Base-by-base conservation (phyloP, 2,329 filamentous ascomycete species). In the Davidsoniella eucalypti region DNA sequence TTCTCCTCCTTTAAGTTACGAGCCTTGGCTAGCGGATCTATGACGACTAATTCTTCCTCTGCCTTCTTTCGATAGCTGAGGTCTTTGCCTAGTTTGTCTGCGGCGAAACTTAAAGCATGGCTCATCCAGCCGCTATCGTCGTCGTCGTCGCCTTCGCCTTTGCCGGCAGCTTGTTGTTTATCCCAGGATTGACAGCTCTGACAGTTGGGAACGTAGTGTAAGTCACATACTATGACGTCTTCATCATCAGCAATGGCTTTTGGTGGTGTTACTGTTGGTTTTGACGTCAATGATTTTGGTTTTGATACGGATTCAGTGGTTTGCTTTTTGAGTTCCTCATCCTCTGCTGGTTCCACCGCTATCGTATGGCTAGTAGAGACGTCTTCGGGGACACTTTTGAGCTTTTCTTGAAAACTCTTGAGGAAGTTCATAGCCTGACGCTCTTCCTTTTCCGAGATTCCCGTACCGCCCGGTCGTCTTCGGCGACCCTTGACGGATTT, bases 171-270 rank as follows among this genome's bases (percentile, higher is more conserved):
- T 3, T 71, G 76, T 39, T 70, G 71, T 57, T 80, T 73, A 59
- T 93, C 84, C 87, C 88, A 94, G 0, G 82, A 76, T 52, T 77
- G 79, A 63, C 92, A 96, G 42, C 87, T 94, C 61, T 94, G 87
- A 63, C 92, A 98, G 58, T 93, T 85, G 45, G 84, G 84, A 55
- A 98, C 93, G 64, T 96, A 98, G 63, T 98, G 92, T 36, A 98
- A 67, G 62, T 96, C 92, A 61, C 92, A 98, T 3, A 93, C 71
- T 46, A 73, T 73, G 2, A 78, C 80, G 61, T 93, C 86, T 38
- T 83, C 78, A 2, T 81, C 80, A 16, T 73, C 71, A 61, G 56
- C 47, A 3, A 38, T 57, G 16, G 39, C 55, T 5, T 29, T 51
- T 10, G n/a, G 21, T 14, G 36, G 29, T 4, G 14, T 18, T 33